Evolutionary conservation across 257 asterid genomes (phyloP).

Genomic region (Marsdenia floribunda): DNA sequence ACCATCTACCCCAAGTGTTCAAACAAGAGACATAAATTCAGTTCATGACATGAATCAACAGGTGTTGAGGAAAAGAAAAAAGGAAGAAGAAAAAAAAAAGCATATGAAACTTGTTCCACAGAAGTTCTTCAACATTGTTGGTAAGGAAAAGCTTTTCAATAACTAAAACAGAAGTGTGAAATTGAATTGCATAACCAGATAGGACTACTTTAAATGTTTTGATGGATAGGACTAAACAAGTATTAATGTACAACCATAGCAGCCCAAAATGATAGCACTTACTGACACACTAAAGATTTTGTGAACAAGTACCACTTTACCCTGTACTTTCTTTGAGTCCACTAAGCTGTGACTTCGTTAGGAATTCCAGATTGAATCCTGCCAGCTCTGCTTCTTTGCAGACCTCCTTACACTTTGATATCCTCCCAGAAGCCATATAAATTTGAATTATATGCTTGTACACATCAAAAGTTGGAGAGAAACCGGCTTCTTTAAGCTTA

Average conservation of each 20-base stretch:
- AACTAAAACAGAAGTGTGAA: not conserved
- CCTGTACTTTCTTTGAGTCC: not conserved
- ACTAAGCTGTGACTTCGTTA: not conserved
- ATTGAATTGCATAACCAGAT: not conserved
- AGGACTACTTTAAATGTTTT: not conserved
- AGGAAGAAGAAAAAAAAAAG: no score
- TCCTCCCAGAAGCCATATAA: conserved; percentile 53
- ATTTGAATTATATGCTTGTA: conserved; percentile 44
- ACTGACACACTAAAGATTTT: not conserved
- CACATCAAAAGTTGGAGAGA: conserved; percentile 55
- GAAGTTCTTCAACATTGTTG: not conserved
- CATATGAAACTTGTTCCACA: not conserved
- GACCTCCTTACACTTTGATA: conserved; percentile 63
- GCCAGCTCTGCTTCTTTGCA: conserved; percentile 72
- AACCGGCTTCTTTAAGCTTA: conserved; percentile 67
- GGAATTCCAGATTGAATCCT: conserved; percentile 46
- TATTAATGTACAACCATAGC: not conserved
- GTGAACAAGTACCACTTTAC: not conserved
- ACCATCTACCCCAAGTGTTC: no score
- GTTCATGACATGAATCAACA: not conserved
- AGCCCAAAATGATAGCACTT: not conserved
- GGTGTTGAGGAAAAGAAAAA: not conserved
- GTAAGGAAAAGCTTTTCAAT: not conserved
- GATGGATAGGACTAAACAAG: not conserved
- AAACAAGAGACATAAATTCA: no score